Percentiles rank a stretch among this genome's conserved stretches.
phyloP scores from a whole-genome alignment of 129 eudicot genomes.

The Chrysanthemum makinoi region DNA sequence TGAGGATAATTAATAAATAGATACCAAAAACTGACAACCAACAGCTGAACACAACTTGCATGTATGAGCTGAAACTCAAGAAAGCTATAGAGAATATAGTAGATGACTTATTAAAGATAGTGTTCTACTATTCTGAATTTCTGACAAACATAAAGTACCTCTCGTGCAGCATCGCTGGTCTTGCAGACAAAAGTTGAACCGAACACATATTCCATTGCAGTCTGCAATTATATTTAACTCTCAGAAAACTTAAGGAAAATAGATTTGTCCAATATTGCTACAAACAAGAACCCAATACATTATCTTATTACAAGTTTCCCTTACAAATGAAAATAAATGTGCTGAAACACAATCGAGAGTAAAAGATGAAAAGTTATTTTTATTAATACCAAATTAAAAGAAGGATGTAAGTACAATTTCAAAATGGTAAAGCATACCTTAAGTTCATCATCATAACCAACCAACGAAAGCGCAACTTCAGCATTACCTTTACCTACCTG shows the following conservation, averaged over 20 bases:
- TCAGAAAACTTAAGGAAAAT: constrained; percentile 9
- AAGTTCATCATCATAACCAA: constrained; percentile 81
- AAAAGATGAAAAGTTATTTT: constrained; percentile 13
- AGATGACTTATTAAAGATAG: neutral
- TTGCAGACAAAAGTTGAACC: constrained; percentile 96
- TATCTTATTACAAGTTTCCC: neutral
- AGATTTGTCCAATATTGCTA: neutral
- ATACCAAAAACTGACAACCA: neutral
- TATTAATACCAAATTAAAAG: neutral
- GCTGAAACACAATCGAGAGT: neutral
- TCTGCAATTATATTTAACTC: constrained; percentile 50
- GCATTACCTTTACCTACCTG: constrained; percentile 97
- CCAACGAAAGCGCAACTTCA: constrained; percentile 87
- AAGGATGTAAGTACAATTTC: too few relatives aligned
- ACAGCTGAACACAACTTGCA: constrained; percentile 7
- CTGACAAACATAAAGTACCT: constrained; percentile 45
- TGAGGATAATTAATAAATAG: neutral
- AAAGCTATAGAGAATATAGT: neutral
- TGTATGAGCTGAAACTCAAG: constrained; percentile 1
- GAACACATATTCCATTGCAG: constrained; percentile 95
- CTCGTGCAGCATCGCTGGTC: constrained; percentile 75
- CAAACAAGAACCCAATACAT: constrained; percentile 3
- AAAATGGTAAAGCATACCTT: constrained; percentile 42
- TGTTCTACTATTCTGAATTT: neutral
- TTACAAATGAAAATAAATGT: constrained; percentile 14